Conservation (phyloP, 148 eudicot species). For the Beta vulgaris region DNA sequence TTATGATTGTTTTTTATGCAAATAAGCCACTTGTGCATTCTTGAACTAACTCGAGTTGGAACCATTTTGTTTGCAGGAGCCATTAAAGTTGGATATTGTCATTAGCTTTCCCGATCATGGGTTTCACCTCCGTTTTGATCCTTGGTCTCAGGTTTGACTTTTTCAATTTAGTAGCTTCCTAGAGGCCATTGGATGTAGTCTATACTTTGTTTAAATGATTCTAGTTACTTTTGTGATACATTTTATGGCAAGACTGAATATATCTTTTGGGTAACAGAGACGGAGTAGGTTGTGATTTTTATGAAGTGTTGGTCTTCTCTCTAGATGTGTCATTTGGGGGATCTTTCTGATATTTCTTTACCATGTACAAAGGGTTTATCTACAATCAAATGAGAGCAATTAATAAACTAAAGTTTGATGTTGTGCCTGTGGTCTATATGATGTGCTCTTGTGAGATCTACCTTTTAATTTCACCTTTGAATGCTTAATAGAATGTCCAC, state of each 20-base stretch:
- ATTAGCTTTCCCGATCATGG: slow-evolving; percentile 98
- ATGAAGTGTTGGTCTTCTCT: neutral
- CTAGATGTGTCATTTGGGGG: neutral
- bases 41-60: neutral
- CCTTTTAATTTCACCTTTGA: neutral
- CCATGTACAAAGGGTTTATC: neutral
- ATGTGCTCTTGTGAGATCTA: neutral
- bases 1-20: neutral
- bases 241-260: neutral
- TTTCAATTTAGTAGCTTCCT: neutral
- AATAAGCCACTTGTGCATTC: neutral
- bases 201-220: neutral
- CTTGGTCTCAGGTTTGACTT: slow-evolving; percentile 79
- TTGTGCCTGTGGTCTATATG: neutral
- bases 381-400: too few relatives aligned
- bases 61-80: slow-evolving; percentile 53
- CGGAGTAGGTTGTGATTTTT: neutral
- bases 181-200: neutral
- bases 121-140: slow-evolving; percentile 86
- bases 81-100: slow-evolving; percentile 76
- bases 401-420: too few relatives aligned
- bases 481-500: neutral
- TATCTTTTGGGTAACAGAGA: too few relatives aligned
- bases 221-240: neutral
- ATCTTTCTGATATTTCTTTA: neutral